Evolutionary conservation across 257 asterid species (phyloP).

Genomic region (Osmanthus fragrans): DNA sequence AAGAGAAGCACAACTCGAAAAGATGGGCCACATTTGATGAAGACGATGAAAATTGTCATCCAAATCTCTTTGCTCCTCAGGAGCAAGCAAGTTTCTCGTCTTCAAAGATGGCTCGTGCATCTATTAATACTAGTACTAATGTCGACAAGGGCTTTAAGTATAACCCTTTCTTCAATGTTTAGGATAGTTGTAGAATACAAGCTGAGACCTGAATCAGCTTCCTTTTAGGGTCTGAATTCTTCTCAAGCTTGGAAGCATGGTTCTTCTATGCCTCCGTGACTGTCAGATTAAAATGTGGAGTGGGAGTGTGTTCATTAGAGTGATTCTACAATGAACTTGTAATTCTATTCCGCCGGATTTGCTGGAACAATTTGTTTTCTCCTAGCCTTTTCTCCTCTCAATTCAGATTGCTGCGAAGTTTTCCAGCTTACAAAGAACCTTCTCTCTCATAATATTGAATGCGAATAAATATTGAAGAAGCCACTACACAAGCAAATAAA

Average conservation of each 20-base stretch:
- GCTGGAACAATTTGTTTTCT: slow-evolving; percentile 6
- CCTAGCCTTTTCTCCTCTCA: neutral
- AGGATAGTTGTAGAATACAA: slow-evolving; percentile 10
- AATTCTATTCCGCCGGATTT: neutral
- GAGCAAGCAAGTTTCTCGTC: slow-evolving; percentile 38
- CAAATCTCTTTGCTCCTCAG: slow-evolving; percentile 60
- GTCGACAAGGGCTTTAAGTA: slow-evolving; percentile 59
- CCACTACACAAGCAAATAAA: too few relatives aligned
- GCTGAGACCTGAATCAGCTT: slow-evolving; percentile 35
- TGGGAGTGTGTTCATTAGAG: neutral
- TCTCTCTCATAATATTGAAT: too few relatives aligned
- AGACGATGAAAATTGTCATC: slow-evolving; percentile 58
- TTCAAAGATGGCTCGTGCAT: slow-evolving; percentile 28
- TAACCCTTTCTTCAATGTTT: slow-evolving; percentile 73
- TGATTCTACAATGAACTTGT: neutral
- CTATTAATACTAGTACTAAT: slow-evolving; percentile 38
- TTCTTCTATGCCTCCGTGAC: slow-evolving; percentile 16
- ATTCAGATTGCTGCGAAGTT: neutral
- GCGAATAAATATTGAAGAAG: too few relatives aligned
- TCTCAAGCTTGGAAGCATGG: slow-evolving; percentile 4
- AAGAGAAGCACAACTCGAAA: slow-evolving; percentile 38
- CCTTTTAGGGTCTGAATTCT: neutral
- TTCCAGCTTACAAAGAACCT: neutral
- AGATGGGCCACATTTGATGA: slow-evolving; percentile 65
- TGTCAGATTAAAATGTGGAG: neutral